phyloP scores from a whole-genome alignment of 2,329 filamentous ascomycete genomes.

The Colletotrichum ledebouriae region DNA sequence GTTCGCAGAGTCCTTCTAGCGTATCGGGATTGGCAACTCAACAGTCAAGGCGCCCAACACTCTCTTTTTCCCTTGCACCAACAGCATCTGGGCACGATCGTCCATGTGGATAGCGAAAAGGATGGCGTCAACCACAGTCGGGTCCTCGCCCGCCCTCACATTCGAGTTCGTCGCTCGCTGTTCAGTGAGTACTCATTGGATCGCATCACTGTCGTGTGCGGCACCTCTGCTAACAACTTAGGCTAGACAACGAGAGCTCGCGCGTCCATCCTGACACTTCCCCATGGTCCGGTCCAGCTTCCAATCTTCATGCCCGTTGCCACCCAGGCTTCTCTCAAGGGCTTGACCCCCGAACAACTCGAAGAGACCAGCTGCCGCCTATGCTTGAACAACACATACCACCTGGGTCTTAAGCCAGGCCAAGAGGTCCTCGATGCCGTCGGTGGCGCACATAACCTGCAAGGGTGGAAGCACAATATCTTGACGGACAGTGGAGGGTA shows the following conservation, averaged over 20 bases:
- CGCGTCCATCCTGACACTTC: conserved; percentile 87
- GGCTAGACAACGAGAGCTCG: conserved; percentile 91
- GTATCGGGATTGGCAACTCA: conserved; percentile 23
- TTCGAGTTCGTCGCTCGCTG: conserved; percentile 85
- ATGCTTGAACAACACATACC: conserved; percentile 98
- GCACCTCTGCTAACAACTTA: conserved; percentile 18
- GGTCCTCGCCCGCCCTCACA: conserved; percentile 75
- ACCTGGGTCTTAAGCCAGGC: conserved; percentile 93
- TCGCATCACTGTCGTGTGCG: conserved; percentile 4
- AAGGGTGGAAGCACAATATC: conserved; percentile 96
- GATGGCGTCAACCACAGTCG: conserved; percentile 64
- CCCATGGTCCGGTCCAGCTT: conserved; percentile 90
- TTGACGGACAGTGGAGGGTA: conserved; percentile 84
- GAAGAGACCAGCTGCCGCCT: conserved; percentile 90
- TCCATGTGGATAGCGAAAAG: conserved; percentile 49
- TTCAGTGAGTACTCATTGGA: conserved; percentile 71
- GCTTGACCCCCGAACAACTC: conserved; percentile 91
- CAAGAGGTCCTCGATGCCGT: conserved; percentile 88
- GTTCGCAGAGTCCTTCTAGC: conserved; percentile 31
- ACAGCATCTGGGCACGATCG: conserved; percentile 26
- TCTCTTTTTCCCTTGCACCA: background rate
- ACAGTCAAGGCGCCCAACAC: conserved; percentile 4
- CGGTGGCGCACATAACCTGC: conserved; percentile 93
- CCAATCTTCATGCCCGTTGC: conserved; percentile 99
- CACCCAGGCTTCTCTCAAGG: conserved; percentile 95